Percentiles rank a stretch among this genome's conserved stretches.
These are phyloP conservation scores for Dipteronia dyeriana DNA, from an alignment of 345 rosid genomes.

Conservation along the genomic window DNA sequence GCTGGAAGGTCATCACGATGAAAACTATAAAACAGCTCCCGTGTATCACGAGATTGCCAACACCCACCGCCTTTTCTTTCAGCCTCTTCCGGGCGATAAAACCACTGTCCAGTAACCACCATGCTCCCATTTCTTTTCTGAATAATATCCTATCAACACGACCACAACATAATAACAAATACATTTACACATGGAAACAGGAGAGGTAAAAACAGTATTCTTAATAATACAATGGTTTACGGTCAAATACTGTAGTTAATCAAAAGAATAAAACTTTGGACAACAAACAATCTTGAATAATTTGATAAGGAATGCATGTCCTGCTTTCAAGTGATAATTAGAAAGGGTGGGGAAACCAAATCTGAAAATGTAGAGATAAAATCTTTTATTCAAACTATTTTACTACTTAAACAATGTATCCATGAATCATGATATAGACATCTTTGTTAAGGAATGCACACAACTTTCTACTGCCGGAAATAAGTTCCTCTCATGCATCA, in stretches of 20 bases:
- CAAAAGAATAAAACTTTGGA: neutral
- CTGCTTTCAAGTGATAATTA: neutral
- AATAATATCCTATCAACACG: conserved; percentile 64
- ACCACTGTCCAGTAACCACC: conserved; percentile 97
- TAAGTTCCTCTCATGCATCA: neutral
- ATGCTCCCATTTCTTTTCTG: conserved; percentile 57
- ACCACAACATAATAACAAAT: conserved; percentile 5
- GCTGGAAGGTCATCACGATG: conserved; percentile 97
- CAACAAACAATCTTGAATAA: neutral
- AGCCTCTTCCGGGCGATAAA: conserved; percentile 98
- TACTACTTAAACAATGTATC: neutral
- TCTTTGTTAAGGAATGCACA: neutral
- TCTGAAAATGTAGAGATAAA: neutral
- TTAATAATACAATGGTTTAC: neutral
- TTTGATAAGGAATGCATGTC: neutral
- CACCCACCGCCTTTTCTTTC: conserved; percentile 91
- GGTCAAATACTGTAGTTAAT: neutral
- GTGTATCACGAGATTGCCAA: conserved; percentile 82
- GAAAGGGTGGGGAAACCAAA: neutral
- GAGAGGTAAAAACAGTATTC: neutral
- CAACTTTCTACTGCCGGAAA: neutral
- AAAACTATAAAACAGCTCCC: conserved; percentile 93
- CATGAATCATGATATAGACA: neutral
- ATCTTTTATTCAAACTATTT: neutral
- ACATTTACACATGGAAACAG: conserved; percentile 1